Percentiles rank a stretch among this genome's conserved stretches.
Conservation (phyloP, 306 rosid species). For the Cicer judaicum region DNA sequence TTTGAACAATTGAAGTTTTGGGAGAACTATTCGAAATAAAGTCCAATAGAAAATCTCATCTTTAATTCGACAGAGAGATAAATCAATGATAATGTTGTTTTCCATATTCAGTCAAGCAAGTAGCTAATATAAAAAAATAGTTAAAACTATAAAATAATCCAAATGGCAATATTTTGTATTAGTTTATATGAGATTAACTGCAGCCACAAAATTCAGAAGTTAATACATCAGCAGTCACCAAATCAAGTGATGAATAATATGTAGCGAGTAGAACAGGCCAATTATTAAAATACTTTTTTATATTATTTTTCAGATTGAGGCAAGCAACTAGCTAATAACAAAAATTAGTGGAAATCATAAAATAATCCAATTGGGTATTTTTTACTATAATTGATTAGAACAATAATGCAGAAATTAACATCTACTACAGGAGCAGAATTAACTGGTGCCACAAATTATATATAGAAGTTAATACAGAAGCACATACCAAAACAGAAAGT, state of each 20-base stretch:
- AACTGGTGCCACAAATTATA: constrained; percentile 35
- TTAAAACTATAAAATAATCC: constrained; percentile 18
- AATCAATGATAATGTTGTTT: constrained; percentile 24
- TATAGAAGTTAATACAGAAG: constrained; percentile 40
- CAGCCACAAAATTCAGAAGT: constrained; percentile 42
- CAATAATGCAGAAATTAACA: constrained; percentile 39
- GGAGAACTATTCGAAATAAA: background rate
- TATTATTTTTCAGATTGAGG: constrained; percentile 34
- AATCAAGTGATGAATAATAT: constrained; percentile 38
- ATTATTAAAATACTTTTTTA: background rate
- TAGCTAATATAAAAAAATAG: constrained; percentile 38
- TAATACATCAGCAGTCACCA: constrained; percentile 46
- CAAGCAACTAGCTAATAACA: constrained; percentile 43
- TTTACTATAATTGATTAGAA: constrained; percentile 18
- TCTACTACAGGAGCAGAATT: constrained; percentile 27
- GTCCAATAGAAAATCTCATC: constrained; percentile 40
- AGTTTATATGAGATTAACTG: constrained; percentile 7
- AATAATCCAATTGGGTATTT: constrained; percentile 34
- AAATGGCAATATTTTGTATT: constrained; percentile 27
- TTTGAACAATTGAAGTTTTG: constrained; percentile 38
- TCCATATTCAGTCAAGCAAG: constrained; percentile 42
- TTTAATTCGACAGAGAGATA: constrained; percentile 32
- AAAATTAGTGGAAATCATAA: constrained; percentile 17
- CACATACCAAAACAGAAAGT: constrained; percentile 47
- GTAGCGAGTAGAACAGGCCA: background rate